These are phyloP conservation scores for Nicotiana otophora DNA, from an alignment of 257 asterid genomes.

Conservation along the genomic window DNA sequence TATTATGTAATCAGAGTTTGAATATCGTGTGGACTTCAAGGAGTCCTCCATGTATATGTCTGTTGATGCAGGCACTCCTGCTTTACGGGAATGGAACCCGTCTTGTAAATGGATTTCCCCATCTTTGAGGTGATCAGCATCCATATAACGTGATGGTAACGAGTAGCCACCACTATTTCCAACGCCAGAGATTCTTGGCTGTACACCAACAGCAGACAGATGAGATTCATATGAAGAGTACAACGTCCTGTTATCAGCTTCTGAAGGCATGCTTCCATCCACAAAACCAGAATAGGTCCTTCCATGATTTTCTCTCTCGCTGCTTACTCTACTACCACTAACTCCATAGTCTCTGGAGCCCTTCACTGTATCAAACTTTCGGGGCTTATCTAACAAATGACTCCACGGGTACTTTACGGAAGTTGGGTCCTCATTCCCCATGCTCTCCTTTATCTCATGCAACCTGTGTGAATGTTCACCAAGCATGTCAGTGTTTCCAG, in stretches of 20 bases:
- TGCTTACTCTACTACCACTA: slow-evolving; percentile 27
- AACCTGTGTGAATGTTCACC: slow-evolving; percentile 12
- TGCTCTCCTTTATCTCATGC: slow-evolving; percentile 19
- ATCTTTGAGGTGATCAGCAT: slow-evolving; percentile 24
- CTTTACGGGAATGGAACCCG: slow-evolving; percentile 23
- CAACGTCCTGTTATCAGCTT: slow-evolving; percentile 36
- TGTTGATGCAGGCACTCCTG: slow-evolving; percentile 13
- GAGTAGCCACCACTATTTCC: slow-evolving; percentile 20
- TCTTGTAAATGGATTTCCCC: slow-evolving; percentile 24
- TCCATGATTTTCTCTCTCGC: slow-evolving; percentile 23
- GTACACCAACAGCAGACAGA: slow-evolving; percentile 19
- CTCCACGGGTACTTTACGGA: slow-evolving; percentile 27
- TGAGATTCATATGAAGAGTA: slow-evolving; percentile 29
- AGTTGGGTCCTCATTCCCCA: slow-evolving; percentile 25
- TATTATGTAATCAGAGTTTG: slow-evolving; percentile 24
- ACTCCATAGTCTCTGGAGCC: slow-evolving; percentile 19
- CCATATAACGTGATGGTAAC: slow-evolving; percentile 24
- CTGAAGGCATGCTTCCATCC: slow-evolving; percentile 18
- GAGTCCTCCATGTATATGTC: slow-evolving; percentile 20
- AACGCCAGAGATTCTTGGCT: slow-evolving; percentile 15
- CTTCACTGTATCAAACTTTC: slow-evolving; percentile 25
- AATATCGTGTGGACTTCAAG: slow-evolving; percentile 17
- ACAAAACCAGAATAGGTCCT: slow-evolving; percentile 19
- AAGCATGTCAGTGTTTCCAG: slow-evolving; percentile 19
- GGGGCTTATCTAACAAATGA: slow-evolving; percentile 28